Base-by-base conservation (phyloP, 148 eudicot genomes). In the Amaranthus cruentus region DNA sequence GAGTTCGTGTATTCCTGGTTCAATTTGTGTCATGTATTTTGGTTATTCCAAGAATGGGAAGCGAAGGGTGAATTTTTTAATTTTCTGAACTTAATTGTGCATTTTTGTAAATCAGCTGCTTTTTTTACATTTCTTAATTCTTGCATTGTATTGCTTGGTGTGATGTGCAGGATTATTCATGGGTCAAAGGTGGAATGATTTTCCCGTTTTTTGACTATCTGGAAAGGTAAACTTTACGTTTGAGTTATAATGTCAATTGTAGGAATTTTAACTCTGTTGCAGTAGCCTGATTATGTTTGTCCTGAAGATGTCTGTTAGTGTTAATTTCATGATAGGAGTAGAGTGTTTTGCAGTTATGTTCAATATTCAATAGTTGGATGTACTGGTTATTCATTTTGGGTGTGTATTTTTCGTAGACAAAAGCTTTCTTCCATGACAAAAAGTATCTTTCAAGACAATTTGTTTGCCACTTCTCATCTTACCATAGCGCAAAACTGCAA, bases 111-210 rank as follows among this genome's bases (percentile, higher is more conserved):
- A 9, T 48, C 14, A 67, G 3, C 11, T 14, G n/a, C 48, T 11
- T 11, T n/a, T 73, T 0, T 10, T 55, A 58, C 38, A 8, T 62
- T 44, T 65, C 42, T 52, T 2, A 65, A 14, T 47, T 61, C 8
- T 15, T 62, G 5, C 52, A 1, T 73, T 21, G 18, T 59, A 28
- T 73, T 66, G 44, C 53, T 66, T 77, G 57, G 47, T 77, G 13
- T 74, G 54, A 50, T 75, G 73, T 63, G 75, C 86, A 95, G 97
- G 99, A 95, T 78, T 95, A 95, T 83, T 92, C 88, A 9, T 95
- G 99, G 99, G 89, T 92, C 51, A 95, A 87, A 83, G 84, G 83
- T 21, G 99, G 99, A 71, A 95, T 95, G 99, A 76, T 95, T 66
- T 95, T 88, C 73, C 99, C 99, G 0, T 95, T 95, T 77, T 75